Percentiles rank a stretch among this genome's conserved stretches.
Evolutionary conservation across 1,284 basidiomycete genomes (phyloP).

Genomic region (Leccinum olivaceoglutinosum): DNA sequence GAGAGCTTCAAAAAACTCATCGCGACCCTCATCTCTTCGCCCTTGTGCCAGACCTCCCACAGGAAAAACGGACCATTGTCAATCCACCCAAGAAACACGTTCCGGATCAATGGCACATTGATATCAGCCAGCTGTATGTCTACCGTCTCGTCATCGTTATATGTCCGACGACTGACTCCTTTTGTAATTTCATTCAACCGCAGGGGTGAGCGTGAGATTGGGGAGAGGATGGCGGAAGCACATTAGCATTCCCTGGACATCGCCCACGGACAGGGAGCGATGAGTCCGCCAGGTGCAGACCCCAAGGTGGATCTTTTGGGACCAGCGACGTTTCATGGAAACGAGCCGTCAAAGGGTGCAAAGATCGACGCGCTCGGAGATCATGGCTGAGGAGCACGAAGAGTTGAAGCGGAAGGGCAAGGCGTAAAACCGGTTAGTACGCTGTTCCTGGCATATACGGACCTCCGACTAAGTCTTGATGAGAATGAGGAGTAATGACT

Average conservation of each 20-base stretch:
- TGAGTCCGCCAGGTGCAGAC: conserved; percentile 16
- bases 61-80: conserved; percentile 15
- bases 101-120: conserved; percentile 30
- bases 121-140: conserved; percentile 38
- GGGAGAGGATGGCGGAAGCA: conserved; percentile 34
- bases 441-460: not conserved
- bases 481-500: not conserved
- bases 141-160: not conserved
- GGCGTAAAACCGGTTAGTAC: conserved; percentile 17
- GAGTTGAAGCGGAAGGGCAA: conserved; percentile 44
- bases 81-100: conserved; percentile 25
- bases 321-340: conserved; percentile 45
- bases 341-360: conserved; percentile 57
- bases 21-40: not conserved
- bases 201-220: conserved; percentile 39
- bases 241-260: conserved; percentile 25
- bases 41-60: conserved; percentile 12
- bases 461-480: not conserved
- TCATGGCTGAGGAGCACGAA: conserved; percentile 48
- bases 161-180: conserved; percentile 1
- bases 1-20: not conserved
- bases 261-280: conserved; percentile 24
- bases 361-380: conserved; percentile 49
- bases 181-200: not conserved
- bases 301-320: conserved; percentile 36